phyloP scores from a whole-genome alignment of 176 grass and related monocot species.

The Bolboschoenus planiculmis region DNA sequence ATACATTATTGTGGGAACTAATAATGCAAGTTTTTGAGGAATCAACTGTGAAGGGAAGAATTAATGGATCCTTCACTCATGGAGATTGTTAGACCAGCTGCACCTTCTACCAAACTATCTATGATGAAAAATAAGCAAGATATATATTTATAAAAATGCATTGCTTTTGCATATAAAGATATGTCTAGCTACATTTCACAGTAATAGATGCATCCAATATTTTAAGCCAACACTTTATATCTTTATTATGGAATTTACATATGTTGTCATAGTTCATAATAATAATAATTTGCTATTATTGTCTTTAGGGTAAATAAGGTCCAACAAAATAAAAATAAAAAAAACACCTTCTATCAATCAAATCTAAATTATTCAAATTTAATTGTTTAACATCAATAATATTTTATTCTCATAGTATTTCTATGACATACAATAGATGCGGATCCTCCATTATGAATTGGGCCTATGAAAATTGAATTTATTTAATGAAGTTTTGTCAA shows the following conservation, averaged over 20 bases:
- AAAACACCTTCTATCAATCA: too few relatives aligned
- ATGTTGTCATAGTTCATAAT: too few relatives aligned
- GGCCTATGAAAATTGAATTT: not conserved
- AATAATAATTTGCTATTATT: too few relatives aligned
- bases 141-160: not conserved
- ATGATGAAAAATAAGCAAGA: not conserved
- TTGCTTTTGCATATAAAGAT: not conserved
- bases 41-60: slow-evolving; percentile 1
- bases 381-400: too few relatives aligned
- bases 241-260: too few relatives aligned
- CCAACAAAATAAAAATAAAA: too few relatives aligned
- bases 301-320: too few relatives aligned
- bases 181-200: not conserved
- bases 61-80: slow-evolving; percentile 11
- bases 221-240: too few relatives aligned
- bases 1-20: not conserved
- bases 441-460: not conserved
- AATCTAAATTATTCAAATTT: too few relatives aligned
- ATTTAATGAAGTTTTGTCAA: not conserved
- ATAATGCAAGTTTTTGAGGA: not conserved
- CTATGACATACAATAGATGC: too few relatives aligned
- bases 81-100: slow-evolving; percentile 10
- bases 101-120: not conserved
- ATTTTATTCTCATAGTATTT: too few relatives aligned
- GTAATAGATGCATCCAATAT: not conserved